These are phyloP conservation scores for Lonicera japonica DNA, from an alignment of 129 eudicot genomes.

Conservation along the genomic window DNA sequence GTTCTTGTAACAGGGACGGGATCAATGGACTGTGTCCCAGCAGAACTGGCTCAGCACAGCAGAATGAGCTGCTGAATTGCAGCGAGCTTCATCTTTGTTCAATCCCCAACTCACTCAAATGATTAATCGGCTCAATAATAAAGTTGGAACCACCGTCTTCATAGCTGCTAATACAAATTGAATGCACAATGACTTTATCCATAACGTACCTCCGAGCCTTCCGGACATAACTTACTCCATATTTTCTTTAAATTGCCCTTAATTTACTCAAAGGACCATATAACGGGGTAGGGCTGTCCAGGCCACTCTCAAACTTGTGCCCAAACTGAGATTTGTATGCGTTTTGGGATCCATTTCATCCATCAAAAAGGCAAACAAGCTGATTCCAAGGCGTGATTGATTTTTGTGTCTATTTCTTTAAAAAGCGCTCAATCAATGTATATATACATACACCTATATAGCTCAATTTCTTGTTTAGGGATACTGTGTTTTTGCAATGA, in stretches of 20 bases:
- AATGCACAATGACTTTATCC: slow-evolving; percentile 23
- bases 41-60: slow-evolving; percentile 46
- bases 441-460: too few species aligned
- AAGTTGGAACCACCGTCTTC: slow-evolving; percentile 34
- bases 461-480: too few species aligned
- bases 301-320: slow-evolving; percentile 58
- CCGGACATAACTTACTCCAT: slow-evolving; percentile 8
- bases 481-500: too few species aligned
- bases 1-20: slow-evolving; percentile 68
- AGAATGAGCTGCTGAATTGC: slow-evolving; percentile 41
- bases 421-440: too few species aligned
- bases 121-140: slow-evolving; percentile 37
- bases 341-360: slow-evolving; percentile 85
- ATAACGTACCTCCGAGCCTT: slow-evolving; percentile 22
- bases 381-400: slow-evolving; percentile 18
- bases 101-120: slow-evolving; percentile 43
- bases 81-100: slow-evolving; percentile 45
- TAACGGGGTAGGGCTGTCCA: slow-evolving; percentile 70
- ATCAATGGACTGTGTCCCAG: slow-evolving; percentile 66
- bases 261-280: slow-evolving; percentile 56
- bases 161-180: slow-evolving; percentile 23
- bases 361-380: slow-evolving; percentile 56
- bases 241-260: background rate
- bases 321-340: slow-evolving; percentile 52
- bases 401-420: too few species aligned